Conservation (phyloP, 179 eudicot species). For the Spinacia oleracea region DNA sequence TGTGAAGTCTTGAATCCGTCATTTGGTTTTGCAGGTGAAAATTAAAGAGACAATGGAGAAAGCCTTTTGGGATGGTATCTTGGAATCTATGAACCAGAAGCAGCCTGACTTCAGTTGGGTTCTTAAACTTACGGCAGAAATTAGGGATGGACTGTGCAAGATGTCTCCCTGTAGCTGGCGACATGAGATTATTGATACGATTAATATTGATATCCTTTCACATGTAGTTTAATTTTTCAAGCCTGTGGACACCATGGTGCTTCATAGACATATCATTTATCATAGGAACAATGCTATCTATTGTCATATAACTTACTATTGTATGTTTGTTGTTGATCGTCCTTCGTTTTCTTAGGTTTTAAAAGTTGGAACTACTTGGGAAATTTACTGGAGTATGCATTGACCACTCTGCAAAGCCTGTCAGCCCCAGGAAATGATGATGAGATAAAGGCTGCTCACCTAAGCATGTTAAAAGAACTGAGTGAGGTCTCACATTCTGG, state of each 20-base stretch:
- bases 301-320: background rate
- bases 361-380: constrained; percentile 67
- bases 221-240: constrained; percentile 53
- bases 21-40: constrained; percentile 43
- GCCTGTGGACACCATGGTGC: too few species aligned
- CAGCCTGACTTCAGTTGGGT: constrained; percentile 69
- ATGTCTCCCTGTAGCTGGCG: constrained; percentile 86
- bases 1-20: constrained; percentile 14
- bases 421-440: constrained; percentile 88
- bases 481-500: constrained; percentile 53
- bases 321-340: background rate
- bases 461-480: constrained; percentile 54
- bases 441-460: constrained; percentile 61
- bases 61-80: constrained; percentile 90
- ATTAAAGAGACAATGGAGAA: constrained; percentile 79
- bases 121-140: constrained; percentile 77
- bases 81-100: constrained; percentile 66
- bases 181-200: constrained; percentile 62
- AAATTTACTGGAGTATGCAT: constrained; percentile 65
- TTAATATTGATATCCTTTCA: constrained; percentile 70
- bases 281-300: background rate
- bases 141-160: constrained; percentile 79
- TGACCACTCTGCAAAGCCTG: constrained; percentile 68
- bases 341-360: constrained; percentile 48
- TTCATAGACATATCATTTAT: background rate